A percentile compares a stretch with the other conserved stretches of the same genome.
Conservation (phyloP, 306 rosid species). For the Ammopiptanthus mongolicus region DNA sequence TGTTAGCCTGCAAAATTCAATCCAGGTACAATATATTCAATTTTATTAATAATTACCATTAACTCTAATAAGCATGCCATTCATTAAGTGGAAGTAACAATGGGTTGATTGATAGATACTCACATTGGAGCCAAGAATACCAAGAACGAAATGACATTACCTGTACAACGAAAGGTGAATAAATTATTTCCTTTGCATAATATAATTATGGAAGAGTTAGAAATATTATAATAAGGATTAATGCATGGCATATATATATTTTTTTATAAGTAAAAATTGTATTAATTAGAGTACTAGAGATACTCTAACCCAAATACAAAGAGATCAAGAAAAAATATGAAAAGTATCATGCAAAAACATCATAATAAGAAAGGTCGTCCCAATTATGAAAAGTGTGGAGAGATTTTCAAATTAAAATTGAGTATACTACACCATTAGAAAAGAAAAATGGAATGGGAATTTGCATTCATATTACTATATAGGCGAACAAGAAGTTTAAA, state of each 20-base stretch:
- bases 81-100: not conserved
- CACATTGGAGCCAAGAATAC: constrained; percentile 91
- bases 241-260: not conserved
- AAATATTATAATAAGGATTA: not conserved
- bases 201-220: not conserved
- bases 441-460: no score
- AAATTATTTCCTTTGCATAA: not conserved
- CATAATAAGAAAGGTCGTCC: no score
- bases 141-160: constrained; percentile 73
- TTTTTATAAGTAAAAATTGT: no score
- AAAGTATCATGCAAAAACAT: no score
- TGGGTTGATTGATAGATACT: constrained; percentile 19
- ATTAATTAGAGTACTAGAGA: no score
- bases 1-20: constrained; percentile 50
- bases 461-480: no score
- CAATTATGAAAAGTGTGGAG: not conserved
- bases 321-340: no score
- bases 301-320: no score
- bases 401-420: not conserved
- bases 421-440: not conserved
- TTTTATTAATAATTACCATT: not conserved
- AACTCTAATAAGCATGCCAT: not conserved
- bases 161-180: constrained; percentile 29
- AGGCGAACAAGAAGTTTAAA: no score
- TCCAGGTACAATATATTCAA: not conserved